phyloP scores from a whole-genome alignment of 2,329 filamentous ascomycete genomes.

The Xylariaceae sp. region DNA sequence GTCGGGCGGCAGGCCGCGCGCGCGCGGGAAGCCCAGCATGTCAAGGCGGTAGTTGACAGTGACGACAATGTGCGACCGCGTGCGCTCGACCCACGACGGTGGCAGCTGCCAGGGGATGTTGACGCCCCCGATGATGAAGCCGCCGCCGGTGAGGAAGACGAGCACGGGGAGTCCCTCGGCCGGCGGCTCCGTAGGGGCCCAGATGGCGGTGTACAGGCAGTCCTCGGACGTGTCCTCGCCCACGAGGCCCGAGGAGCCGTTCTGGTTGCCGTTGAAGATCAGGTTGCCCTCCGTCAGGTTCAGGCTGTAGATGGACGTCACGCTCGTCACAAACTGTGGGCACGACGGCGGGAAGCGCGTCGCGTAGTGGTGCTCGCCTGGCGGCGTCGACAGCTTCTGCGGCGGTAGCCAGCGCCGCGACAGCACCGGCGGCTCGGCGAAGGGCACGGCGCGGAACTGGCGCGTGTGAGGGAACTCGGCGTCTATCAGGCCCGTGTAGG shows the following conservation, averaged over 20 bases:
- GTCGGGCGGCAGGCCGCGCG: conserved; percentile 14
- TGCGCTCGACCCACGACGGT: conserved; percentile 25
- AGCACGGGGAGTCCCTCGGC: conserved; percentile 29
- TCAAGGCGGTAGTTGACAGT: conserved; percentile 32
- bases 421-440: conserved; percentile 27
- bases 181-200: conserved; percentile 24
- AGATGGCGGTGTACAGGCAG: conserved; percentile 33
- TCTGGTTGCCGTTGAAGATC: conserved; percentile 25
- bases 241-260: conserved; percentile 12
- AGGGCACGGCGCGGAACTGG: conserved; percentile 31
- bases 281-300: conserved; percentile 26
- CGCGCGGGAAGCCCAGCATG: conserved; percentile 27
- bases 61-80: conserved; percentile 26
- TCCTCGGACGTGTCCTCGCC: conserved; percentile 9
- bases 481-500: conserved; percentile 26
- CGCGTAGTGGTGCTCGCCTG: conserved; percentile 17
- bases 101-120: conserved; percentile 33
- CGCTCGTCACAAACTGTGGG: conserved; percentile 20
- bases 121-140: conserved; percentile 29
- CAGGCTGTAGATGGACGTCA: conserved; percentile 23
- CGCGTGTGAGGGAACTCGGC: conserved; percentile 24
- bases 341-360: conserved; percentile 25
- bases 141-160: conserved; percentile 35
- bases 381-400: conserved; percentile 13
- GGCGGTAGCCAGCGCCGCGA: conserved; percentile 23